Conservation (phyloP, 371 early-diverging fungal genomes). For the Parasitella parasitica region DNA sequence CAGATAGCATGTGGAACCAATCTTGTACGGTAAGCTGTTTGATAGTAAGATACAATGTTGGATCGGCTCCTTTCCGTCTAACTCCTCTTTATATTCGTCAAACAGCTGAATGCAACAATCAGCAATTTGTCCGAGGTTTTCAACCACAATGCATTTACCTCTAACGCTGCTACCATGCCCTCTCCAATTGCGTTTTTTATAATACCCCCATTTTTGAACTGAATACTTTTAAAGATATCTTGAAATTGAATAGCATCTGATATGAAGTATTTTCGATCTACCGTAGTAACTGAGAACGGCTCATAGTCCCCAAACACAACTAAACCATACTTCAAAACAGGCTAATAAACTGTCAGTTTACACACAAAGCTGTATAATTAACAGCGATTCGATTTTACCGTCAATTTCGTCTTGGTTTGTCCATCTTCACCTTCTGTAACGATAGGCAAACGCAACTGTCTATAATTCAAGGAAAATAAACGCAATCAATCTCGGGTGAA, state of each 20-base stretch:
- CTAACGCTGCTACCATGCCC: conserved; percentile 65
- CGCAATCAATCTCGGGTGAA: not conserved
- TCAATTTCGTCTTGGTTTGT: conserved; percentile 55
- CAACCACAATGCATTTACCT: conserved; percentile 52
- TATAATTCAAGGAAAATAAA: conserved; percentile 25
- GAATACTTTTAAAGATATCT: conserved; percentile 49
- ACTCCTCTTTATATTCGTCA: conserved; percentile 51
- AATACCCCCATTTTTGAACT: conserved; percentile 60
- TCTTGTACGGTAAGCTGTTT: conserved; percentile 53
- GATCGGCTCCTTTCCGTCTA: conserved; percentile 42
- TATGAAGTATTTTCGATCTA: conserved; percentile 59
- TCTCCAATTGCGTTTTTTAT: conserved; percentile 62
- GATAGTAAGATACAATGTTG: conserved; percentile 58
- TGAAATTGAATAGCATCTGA: conserved; percentile 53
- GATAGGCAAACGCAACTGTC: conserved; percentile 58
- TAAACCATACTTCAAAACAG: conserved; percentile 61
- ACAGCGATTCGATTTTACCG: conserved; percentile 33
- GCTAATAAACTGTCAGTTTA: conserved; percentile 26
- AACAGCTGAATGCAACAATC: conserved; percentile 50
- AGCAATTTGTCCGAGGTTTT: no score
- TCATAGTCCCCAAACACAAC: conserved; percentile 70
- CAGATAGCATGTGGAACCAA: conserved; percentile 49
- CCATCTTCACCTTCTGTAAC: conserved; percentile 53
- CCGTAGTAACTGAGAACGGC: conserved; percentile 52
- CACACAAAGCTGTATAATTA: not conserved